These are phyloP conservation scores for Saccharum hybrid DNA, from an alignment of 202 grass and related monocot species.

Conservation along the genomic window DNA sequence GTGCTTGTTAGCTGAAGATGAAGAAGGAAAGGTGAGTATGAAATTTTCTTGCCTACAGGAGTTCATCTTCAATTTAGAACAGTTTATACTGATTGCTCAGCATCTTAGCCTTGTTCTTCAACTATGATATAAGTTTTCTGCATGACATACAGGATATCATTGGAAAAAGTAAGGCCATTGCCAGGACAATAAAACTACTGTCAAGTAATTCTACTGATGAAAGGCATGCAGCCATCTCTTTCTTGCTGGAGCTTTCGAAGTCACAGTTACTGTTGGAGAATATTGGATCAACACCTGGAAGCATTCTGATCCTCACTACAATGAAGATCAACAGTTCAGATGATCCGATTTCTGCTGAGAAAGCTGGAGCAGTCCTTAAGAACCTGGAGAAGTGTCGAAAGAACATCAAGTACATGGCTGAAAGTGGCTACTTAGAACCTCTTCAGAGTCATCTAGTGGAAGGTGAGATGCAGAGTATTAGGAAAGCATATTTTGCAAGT, in stretches of 20 bases:
- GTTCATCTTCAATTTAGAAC: slow-evolving; percentile 18
- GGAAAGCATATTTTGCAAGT: slow-evolving; percentile 8
- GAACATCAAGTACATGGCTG: slow-evolving; percentile 93
- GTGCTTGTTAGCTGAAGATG: slow-evolving; percentile 63
- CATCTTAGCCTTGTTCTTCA: neutral
- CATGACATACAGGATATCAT: slow-evolving; percentile 66
- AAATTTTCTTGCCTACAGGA: slow-evolving; percentile 7
- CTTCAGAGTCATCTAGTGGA: slow-evolving; percentile 76
- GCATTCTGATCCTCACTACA: slow-evolving; percentile 72
- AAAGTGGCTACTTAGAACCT: slow-evolving; percentile 86
- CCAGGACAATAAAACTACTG: slow-evolving; percentile 62
- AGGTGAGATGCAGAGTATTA: slow-evolving; percentile 57
- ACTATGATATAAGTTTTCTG: slow-evolving; percentile 23
- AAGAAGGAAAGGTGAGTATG: slow-evolving; percentile 71
- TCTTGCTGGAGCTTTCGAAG: slow-evolving; percentile 83
- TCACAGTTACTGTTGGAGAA: slow-evolving; percentile 62
- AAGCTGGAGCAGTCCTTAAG: slow-evolving; percentile 63
- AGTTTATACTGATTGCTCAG: slow-evolving; percentile 1
- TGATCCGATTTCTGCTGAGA: slow-evolving; percentile 60
- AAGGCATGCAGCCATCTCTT: slow-evolving; percentile 65
- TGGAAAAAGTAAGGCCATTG: slow-evolving; percentile 74
- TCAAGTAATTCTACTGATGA: slow-evolving; percentile 62
- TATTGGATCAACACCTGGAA: slow-evolving; percentile 64
- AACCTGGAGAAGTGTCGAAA: slow-evolving; percentile 81
- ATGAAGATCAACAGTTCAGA: slow-evolving; percentile 75